phyloP scores from a whole-genome alignment of 139 green algal species.

The Micractinium sp. region DNA sequence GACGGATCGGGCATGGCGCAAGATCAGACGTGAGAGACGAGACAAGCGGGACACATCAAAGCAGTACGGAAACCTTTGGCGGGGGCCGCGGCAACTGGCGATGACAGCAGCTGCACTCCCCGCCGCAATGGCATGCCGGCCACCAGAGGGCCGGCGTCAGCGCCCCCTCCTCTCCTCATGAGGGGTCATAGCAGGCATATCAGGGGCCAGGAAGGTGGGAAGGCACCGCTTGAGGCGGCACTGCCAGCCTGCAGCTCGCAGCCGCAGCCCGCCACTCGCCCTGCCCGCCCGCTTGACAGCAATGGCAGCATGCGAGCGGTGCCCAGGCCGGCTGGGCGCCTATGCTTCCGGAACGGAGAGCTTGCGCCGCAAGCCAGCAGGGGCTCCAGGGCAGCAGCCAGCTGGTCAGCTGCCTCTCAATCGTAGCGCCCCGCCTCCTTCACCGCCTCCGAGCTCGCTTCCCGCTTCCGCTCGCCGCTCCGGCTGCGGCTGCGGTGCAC shows the following conservation, averaged over 20 bases:
- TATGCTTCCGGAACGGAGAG: neutral
- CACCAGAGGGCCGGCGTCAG: neutral
- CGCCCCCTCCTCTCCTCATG: neutral
- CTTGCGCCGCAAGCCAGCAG: too few species aligned
- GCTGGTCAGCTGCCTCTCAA: neutral
- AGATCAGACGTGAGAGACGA: too few species aligned
- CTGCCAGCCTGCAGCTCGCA: too few species aligned
- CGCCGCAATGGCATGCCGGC: neutral
- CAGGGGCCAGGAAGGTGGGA: neutral
- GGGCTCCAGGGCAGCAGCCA: neutral
- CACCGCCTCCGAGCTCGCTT: neutral
- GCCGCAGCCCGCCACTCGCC: too few species aligned
- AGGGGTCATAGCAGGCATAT: neutral
- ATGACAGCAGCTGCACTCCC: too few species aligned
- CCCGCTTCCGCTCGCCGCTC: neutral
- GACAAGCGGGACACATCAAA: too few species aligned
- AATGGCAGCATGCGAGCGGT: neutral
- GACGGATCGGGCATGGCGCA: too few species aligned
- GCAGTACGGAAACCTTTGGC: too few species aligned
- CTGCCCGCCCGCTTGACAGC: neutral
- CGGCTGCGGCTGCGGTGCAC: constrained; percentile 16
- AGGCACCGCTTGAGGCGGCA: neutral
- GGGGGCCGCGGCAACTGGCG: too few species aligned
- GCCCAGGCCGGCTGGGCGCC: neutral
- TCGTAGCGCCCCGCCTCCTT: neutral